Base-by-base conservation (phyloP, 345 rosid species). In the Sisymbrium irio region DNA sequence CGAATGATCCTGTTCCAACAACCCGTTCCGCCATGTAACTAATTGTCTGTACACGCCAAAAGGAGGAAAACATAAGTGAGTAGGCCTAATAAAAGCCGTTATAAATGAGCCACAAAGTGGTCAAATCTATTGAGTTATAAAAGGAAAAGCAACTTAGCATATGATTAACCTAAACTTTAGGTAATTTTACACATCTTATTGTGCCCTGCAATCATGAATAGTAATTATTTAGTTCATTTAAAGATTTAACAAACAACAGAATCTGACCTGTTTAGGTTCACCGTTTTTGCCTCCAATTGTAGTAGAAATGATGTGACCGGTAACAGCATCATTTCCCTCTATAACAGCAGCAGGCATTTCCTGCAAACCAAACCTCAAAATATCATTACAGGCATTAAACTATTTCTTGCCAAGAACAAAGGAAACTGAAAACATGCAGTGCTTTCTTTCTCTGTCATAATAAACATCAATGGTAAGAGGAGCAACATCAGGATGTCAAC, bases 1-100 rank as follows among this genome's bases (percentile, higher is more conserved):
- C 97, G 71, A 91, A 91, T 44, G 97, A 88, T 33, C 95, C 97
- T 49, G 83, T 83, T 28, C 94, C 97, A 42, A 91, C 90, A 60
- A 84, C 88, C 60, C 91, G 92, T 76, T 91, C 94, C 1, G 94
- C 92, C 97, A 88, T 88, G 85, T 91, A 91, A 79, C 89, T 88
- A 71, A 91, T 86, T 30, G 89, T 88, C 97, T 91, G 85, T 33
- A 76, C 76, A 27, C 0, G 11, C 19, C 65, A 51, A 11, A 8
- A 56, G 54, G 44, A 65, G 46, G 7, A 14, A 71, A 69, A 36
- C 53, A 61, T 57, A n/a, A 69, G 78, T 5, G 27, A 67, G 44
- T 7, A 53, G 39, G 35, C 37, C 10, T 7, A 68, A 42, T 78
- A 36, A 54, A 61, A 18, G 13, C 45, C 18, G 49, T 13, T 25